Base-by-base conservation (phyloP, 495 filamentous ascomycete species). In the Podospora appendiculata region DNA sequence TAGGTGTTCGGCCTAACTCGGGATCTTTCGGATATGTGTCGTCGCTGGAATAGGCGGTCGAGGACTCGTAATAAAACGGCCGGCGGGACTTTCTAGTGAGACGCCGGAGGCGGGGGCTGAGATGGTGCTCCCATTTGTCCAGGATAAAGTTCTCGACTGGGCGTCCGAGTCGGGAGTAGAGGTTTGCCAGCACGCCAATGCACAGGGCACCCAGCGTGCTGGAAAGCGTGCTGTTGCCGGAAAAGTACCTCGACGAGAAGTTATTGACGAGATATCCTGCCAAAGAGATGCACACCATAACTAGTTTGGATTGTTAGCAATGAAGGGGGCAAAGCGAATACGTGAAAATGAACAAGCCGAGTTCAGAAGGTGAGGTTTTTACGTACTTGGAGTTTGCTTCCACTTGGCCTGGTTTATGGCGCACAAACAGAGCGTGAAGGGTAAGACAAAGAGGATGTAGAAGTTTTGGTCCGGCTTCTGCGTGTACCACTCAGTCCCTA, bases 351-450 rank as follows among this genome's bases (percentile, higher is more conserved):
- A 32, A 32, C 8, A 44, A 14, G 86, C 58, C 89, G 36, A 7
- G 13, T 38, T 10, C 13, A 7, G 3, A 11, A 38, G 36, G 13
- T 38, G 36, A 3, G 7, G 10, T 38, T 2, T 10, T 11, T 38
- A 38, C 36, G 88, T 91, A 48, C 88, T 77, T 1, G 92, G 92
- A 32, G 85, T 82, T 64, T 97, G 92, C 61, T 85, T 88, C 83
- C 82, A 91, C 62, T 92, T 91, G 41, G 87, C 88, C 53, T 94
- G 88, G 68, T 94, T 96, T 71, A 95, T 87, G 55, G 86, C 64
- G 43, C 88, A 85, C 11, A 96, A 78, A 61, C 86, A 92, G 13
- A 91, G 66, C 3, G 89, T 89, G 67, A 97, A 96, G 10, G 79
- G 64, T 4, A 88, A 68, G 8, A 95, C 92, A 61, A 93, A 95